phyloP scores from a whole-genome alignment of 208 protist genomes.

The Porcisia hertigi region DNA sequence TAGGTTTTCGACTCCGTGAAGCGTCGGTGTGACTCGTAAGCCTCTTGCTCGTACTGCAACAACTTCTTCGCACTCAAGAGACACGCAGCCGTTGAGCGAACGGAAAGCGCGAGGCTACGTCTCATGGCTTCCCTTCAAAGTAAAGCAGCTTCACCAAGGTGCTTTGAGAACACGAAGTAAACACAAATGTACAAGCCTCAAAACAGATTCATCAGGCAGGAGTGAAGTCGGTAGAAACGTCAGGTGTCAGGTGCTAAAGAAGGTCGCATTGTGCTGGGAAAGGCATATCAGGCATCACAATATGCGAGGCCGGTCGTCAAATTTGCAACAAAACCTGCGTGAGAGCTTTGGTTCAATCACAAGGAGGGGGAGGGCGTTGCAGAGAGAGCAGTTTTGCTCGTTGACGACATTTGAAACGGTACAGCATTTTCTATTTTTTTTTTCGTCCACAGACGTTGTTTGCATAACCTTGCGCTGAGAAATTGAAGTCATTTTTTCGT shows the following conservation, averaged over 20 bases:
- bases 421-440: neutral
- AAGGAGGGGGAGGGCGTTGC: neutral
- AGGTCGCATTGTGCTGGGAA: neutral
- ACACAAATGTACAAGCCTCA: neutral
- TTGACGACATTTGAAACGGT: neutral
- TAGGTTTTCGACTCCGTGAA: constrained; percentile 72
- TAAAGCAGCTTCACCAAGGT: neutral
- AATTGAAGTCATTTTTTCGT: neutral
- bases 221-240: neutral
- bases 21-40: constrained; percentile 64
- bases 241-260: neutral
- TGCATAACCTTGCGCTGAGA: neutral
- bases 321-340: neutral
- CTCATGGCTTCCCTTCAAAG: constrained; percentile 9
- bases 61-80: constrained; percentile 44
- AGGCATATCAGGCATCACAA: neutral
- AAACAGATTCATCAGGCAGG: neutral
- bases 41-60: constrained; percentile 75
- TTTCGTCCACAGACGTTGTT: no score
- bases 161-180: neutral
- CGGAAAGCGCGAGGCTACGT: neutral
- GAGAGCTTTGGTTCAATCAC: neutral
- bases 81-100: constrained; percentile 11
- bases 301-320: neutral
- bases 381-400: neutral